Percentiles rank a stretch among this genome's conserved stretches.
Evolutionary conservation across 1,284 basidiomycete genomes (phyloP).

Genomic region (Tilletiopsis washingtonensis): DNA sequence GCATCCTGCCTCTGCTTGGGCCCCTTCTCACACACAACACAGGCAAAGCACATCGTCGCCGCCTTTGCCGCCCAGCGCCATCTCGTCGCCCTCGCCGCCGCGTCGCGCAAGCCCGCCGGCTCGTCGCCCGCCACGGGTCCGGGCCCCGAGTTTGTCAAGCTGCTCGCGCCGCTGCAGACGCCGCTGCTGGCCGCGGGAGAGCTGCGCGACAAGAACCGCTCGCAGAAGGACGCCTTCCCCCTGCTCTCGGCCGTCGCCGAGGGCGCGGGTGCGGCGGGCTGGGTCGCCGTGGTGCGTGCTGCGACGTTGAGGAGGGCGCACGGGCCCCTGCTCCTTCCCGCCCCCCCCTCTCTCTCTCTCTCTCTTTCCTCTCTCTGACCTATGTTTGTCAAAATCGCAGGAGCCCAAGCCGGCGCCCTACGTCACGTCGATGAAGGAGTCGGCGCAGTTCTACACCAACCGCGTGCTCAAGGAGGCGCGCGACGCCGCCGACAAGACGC

Average conservation of each 20-base stretch:
- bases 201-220: constrained; percentile 72
- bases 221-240: constrained; percentile 71
- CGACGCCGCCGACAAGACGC: constrained; percentile 70
- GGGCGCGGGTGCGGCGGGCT: constrained; percentile 77
- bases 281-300: constrained; percentile 60
- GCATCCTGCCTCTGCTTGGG: too few relatives aligned
- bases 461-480: constrained; percentile 87
- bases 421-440: constrained; percentile 78
- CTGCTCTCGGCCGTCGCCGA: constrained; percentile 76
- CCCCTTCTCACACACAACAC: too few relatives aligned
- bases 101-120: constrained; percentile 60
- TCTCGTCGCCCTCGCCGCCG: constrained; percentile 62
- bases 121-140: constrained; percentile 56
- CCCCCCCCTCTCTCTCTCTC: not conserved
- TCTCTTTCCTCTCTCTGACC: not conserved
- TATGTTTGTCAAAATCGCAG: too few relatives aligned
- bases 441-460: constrained; percentile 82
- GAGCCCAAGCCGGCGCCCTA: constrained; percentile 73
- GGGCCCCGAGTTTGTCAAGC: constrained; percentile 55
- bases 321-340: not conserved
- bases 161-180: constrained; percentile 66
- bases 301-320: not conserved
- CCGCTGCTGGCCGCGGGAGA: constrained; percentile 69
- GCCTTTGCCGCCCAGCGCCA: constrained; percentile 64
- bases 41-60: constrained; percentile 62